Percentiles rank a stretch among this genome's conserved stretches.
Conservation (phyloP, 2,329 filamentous ascomycete genomes). For the Blastomyces silverae region DNA sequence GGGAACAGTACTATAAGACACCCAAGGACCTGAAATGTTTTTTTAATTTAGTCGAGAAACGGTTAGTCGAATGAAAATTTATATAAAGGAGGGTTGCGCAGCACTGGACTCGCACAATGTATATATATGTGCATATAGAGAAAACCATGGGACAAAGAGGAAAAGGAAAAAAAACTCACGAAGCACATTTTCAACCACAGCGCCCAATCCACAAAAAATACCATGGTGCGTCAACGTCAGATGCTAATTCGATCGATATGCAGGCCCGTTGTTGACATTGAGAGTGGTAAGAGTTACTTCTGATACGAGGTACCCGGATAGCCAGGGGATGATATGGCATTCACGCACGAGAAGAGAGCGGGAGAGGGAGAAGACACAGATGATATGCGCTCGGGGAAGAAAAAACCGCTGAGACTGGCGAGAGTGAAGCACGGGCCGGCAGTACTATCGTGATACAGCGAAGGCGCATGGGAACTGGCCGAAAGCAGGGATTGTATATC, state of each 20-base stretch:
- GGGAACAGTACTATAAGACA: slow-evolving; percentile 53
- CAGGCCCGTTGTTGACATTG: slow-evolving; percentile 8
- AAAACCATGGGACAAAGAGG: background rate
- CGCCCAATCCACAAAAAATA: slow-evolving; percentile 63
- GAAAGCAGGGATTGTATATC: background rate
- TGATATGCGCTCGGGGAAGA: background rate
- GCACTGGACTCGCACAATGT: background rate
- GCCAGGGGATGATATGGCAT: background rate
- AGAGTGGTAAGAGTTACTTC: background rate
- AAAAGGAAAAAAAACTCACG: slow-evolving; percentile 51
- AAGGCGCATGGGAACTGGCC: background rate
- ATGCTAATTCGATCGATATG: background rate
- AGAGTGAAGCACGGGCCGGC: background rate
- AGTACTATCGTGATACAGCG: slow-evolving; percentile 7
- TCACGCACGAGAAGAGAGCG: background rate
- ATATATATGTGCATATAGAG: background rate
- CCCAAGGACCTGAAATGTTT: slow-evolving; percentile 57
- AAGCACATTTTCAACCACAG: slow-evolving; percentile 89
- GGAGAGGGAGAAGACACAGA: background rate
- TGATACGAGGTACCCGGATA: background rate
- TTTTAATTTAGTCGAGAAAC: background rate
- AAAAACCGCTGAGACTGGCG: no score
- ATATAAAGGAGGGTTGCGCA: slow-evolving; percentile 23
- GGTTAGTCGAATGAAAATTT: slow-evolving; percentile 19
- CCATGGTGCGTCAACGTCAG: slow-evolving; percentile 24